These are phyloP conservation scores for Kitagawia praeruptora DNA, from an alignment of 129 eudicot genomes.

Conservation along the genomic window DNA sequence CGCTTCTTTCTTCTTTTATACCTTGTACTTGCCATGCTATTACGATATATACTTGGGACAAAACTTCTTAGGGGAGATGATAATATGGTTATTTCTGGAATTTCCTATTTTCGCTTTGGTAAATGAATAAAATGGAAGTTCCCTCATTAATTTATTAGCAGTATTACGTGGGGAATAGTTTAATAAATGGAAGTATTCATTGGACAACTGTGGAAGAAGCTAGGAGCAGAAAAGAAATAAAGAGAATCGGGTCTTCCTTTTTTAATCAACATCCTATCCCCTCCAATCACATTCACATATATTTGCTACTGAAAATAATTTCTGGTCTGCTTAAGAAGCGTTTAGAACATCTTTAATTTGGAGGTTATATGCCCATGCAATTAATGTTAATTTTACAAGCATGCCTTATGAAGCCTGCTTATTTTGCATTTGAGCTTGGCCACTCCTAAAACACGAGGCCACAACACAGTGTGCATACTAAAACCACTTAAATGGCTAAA, in stretches of 20 bases:
- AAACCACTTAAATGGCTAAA: no score
- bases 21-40: not conserved
- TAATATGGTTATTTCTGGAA: not conserved
- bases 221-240: not conserved
- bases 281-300: not conserved
- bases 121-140: not conserved
- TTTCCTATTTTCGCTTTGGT: not conserved
- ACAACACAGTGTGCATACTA: not conserved
- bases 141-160: not conserved
- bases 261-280: not conserved
- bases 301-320: not conserved
- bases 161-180: not conserved
- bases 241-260: not conserved
- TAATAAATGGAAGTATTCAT: not conserved
- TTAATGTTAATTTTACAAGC: not conserved
- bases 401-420: not conserved
- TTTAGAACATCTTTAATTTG: not conserved
- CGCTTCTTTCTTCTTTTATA: constrained; percentile 2
- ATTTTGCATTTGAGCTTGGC: not conserved
- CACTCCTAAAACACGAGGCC: not conserved
- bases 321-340: not conserved
- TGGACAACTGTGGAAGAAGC: not conserved
- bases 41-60: not conserved
- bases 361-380: not conserved
- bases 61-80: not conserved